Conservation (phyloP, 2,329 filamentous ascomycete species). For the Didymosphaeria variabile region DNA sequence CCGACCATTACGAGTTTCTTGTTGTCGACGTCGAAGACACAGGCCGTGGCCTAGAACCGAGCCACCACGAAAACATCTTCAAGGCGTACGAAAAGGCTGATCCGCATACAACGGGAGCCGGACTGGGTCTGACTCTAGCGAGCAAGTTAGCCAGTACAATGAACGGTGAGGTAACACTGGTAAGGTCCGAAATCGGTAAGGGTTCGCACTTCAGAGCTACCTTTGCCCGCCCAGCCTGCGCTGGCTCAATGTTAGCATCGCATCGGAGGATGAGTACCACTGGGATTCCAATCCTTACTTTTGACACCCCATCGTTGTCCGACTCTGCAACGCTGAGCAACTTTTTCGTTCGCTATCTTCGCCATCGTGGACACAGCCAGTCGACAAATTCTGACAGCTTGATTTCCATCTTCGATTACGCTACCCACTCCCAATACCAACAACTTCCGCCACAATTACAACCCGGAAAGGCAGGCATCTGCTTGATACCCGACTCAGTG, state of each 20-base stretch:
- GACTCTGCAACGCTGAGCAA: constrained; percentile 22
- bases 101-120: constrained; percentile 50
- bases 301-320: constrained; percentile 25
- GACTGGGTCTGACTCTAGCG: constrained; percentile 56
- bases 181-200: constrained; percentile 45
- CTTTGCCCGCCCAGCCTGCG: constrained; percentile 37
- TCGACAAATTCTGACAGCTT: constrained; percentile 20
- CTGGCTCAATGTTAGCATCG: constrained; percentile 29
- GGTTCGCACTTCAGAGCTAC: constrained; percentile 55
- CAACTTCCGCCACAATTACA: constrained; percentile 19
- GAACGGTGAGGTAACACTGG: constrained; percentile 50
- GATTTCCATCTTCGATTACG: constrained; percentile 38
- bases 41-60: constrained; percentile 49
- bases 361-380: constrained; percentile 24
- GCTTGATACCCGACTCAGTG: constrained; percentile 30
- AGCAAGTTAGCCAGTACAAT: constrained; percentile 54
- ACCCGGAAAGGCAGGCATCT: constrained; percentile 35
- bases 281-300: constrained; percentile 18
- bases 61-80: constrained; percentile 53
- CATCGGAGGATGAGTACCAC: constrained; percentile 16
- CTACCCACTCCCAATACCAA: constrained; percentile 27
- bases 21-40: constrained; percentile 55
- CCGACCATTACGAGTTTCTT: constrained; percentile 40
- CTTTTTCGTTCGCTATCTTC: constrained; percentile 30
- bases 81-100: constrained; percentile 56